A percentile compares a stretch with the other conserved stretches of the same genome.
These are phyloP conservation scores for Phytopythium helicoides DNA, from an alignment of 352 stramenopile species.

Conservation along the genomic window DNA sequence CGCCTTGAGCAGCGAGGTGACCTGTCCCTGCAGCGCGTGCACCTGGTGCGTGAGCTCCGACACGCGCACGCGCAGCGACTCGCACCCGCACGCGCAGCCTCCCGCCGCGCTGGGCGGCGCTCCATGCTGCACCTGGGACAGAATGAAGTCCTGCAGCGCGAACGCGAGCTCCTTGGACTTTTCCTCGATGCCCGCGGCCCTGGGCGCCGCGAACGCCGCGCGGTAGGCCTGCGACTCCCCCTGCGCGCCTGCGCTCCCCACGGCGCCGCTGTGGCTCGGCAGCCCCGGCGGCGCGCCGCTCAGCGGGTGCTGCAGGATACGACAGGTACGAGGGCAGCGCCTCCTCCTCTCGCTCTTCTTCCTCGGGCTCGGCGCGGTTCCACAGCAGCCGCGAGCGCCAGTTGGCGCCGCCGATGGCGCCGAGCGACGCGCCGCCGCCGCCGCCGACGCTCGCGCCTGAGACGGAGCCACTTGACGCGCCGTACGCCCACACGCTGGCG, in stretches of 20 bases:
- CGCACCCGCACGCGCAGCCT: conserved; percentile 30
- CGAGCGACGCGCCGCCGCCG: neutral
- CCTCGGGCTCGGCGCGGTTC: conserved; percentile 53
- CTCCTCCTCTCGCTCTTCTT: conserved; percentile 72
- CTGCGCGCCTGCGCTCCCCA: neutral
- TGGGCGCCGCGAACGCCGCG: neutral
- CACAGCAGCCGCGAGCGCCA: conserved; percentile 38
- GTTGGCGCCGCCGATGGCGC: neutral
- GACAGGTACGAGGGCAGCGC: conserved; percentile 70
- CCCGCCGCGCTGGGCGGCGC: too few relatives aligned
- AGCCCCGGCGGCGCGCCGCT: conserved; percentile 2
- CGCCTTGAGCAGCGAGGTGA: conserved; percentile 11
- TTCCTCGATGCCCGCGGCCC: conserved; percentile 19
- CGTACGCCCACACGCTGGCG: conserved; percentile 5
- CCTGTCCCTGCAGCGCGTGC: conserved; percentile 29
- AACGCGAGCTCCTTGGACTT: conserved; percentile 49
- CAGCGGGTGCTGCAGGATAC: conserved; percentile 51
- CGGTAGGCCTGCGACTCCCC: neutral
- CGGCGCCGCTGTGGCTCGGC: neutral
- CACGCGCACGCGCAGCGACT: conserved; percentile 42
- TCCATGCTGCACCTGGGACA: conserved; percentile 33
- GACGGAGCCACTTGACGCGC: neutral
- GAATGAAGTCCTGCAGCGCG: conserved; percentile 55
- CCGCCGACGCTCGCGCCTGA: neutral
- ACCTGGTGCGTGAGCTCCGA: conserved; percentile 59